Evolutionary conservation across 257 asterid genomes (phyloP).

Genomic region (Solanum sejunctum): DNA sequence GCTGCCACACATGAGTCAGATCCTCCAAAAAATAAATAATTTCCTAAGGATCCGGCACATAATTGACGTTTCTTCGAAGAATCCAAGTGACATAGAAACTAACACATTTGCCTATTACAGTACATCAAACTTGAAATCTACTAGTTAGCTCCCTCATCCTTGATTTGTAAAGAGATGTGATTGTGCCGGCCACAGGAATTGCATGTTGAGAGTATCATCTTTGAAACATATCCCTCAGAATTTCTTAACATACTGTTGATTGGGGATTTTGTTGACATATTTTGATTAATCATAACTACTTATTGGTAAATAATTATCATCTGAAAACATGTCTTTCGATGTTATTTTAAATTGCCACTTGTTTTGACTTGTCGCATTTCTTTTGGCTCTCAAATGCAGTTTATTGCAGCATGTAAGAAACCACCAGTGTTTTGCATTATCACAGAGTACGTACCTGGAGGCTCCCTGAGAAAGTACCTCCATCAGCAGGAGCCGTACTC

Average conservation of each 20-base stretch:
- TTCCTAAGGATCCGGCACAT: background rate
- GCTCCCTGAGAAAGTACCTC: constrained; percentile 80
- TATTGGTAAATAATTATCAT: background rate
- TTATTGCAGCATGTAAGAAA: constrained; percentile 91
- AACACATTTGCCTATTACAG: background rate
- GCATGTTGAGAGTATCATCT: background rate
- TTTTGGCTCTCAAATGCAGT: constrained; percentile 32
- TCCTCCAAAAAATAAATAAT: background rate
- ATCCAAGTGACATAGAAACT: background rate
- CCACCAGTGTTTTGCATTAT: constrained; percentile 90
- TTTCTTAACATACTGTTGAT: background rate
- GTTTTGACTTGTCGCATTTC: background rate
- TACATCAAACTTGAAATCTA: background rate
- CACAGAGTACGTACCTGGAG: constrained; percentile 87
- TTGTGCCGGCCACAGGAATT: background rate
- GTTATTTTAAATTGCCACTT: background rate
- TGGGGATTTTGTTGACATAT: background rate
- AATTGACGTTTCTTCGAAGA: background rate
- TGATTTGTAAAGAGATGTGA: background rate
- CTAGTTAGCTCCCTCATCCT: background rate
- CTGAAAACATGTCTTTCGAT: background rate
- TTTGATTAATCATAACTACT: background rate
- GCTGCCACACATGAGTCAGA: background rate
- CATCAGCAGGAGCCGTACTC: constrained; percentile 93
- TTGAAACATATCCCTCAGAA: no score